Evolutionary conservation across 768 basidiomycete species (phyloP).

Genomic region (Termitomyces eurrhizus): DNA sequence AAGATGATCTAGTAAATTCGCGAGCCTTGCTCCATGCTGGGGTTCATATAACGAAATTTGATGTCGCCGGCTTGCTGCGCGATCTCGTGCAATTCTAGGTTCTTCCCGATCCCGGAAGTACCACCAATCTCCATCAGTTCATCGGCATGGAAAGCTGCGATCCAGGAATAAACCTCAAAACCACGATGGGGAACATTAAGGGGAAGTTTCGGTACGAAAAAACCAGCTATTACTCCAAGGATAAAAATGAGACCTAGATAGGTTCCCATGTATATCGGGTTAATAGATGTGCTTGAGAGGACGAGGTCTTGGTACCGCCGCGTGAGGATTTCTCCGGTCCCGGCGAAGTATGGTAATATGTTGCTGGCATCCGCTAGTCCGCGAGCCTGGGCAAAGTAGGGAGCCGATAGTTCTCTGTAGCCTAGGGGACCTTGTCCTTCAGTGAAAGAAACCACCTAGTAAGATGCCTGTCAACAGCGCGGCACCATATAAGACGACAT

Average conservation of each 20-base stretch:
- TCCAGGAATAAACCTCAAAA: slow-evolving; percentile 27
- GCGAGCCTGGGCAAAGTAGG: slow-evolving; percentile 23
- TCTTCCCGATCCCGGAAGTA: slow-evolving; percentile 15
- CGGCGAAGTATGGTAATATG: slow-evolving; percentile 33
- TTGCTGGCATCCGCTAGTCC: slow-evolving; percentile 31
- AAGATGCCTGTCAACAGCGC: neutral
- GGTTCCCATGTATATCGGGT: slow-evolving; percentile 18
- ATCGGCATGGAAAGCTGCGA: slow-evolving; percentile 27
- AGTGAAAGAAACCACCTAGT: slow-evolving; percentile 34
- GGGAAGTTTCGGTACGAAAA: slow-evolving; percentile 26
- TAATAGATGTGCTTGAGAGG: slow-evolving; percentile 21
- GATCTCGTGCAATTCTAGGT: slow-evolving; percentile 25
- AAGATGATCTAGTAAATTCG: neutral
- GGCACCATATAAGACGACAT: neutral
- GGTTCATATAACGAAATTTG: slow-evolving; percentile 22
- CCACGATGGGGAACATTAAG: slow-evolving; percentile 26
- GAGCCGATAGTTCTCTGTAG: slow-evolving; percentile 33
- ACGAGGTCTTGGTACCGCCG: slow-evolving; percentile 28
- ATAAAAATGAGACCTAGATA: slow-evolving; percentile 23
- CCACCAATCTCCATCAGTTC: slow-evolving; percentile 21
- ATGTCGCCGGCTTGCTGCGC: slow-evolving; percentile 23
- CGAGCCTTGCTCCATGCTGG: neutral
- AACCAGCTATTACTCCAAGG: neutral
- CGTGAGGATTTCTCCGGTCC: slow-evolving; percentile 31
- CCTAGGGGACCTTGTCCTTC: slow-evolving; percentile 31